phyloP scores from a whole-genome alignment of 2,329 filamentous ascomycete genomes.

The Ceratocystis ficicola region DNA sequence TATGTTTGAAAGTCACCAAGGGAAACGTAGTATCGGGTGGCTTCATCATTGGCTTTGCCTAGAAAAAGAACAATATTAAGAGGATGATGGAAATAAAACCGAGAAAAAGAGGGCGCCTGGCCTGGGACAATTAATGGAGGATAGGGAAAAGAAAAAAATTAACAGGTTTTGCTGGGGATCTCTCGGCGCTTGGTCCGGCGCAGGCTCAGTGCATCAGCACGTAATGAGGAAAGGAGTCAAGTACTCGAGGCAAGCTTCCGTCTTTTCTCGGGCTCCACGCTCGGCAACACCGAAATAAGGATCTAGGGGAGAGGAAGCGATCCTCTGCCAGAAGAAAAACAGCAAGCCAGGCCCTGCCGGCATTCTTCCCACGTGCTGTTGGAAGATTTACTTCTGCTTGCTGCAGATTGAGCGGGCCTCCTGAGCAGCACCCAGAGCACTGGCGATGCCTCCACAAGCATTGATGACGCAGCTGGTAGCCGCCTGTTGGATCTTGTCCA shows the following conservation, averaged over 20 bases:
- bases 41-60: too few species aligned
- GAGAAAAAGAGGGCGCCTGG: too few species aligned
- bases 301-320: not conserved
- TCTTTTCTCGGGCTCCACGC: not conserved
- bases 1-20: too few species aligned
- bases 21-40: too few species aligned
- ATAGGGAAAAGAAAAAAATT: not conserved
- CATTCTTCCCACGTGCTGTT: not conserved
- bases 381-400: not conserved
- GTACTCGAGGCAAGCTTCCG: not conserved
- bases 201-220: not conserved
- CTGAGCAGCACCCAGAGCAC: not conserved
- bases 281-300: not conserved
- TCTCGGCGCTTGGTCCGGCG: not conserved
- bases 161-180: not conserved
- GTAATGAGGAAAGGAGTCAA: not conserved
- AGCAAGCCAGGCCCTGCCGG: not conserved
- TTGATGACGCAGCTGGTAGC: slow-evolving; percentile 6
- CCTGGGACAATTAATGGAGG: too few species aligned
- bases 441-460: not conserved
- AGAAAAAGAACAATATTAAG: too few species aligned
- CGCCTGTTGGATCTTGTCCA: slow-evolving; percentile 5
- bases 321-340: not conserved
- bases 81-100: too few species aligned
- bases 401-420: slow-evolving; percentile 13